phyloP scores from a whole-genome alignment of 306 rosid species.

The Coriaria nepalensis region DNA sequence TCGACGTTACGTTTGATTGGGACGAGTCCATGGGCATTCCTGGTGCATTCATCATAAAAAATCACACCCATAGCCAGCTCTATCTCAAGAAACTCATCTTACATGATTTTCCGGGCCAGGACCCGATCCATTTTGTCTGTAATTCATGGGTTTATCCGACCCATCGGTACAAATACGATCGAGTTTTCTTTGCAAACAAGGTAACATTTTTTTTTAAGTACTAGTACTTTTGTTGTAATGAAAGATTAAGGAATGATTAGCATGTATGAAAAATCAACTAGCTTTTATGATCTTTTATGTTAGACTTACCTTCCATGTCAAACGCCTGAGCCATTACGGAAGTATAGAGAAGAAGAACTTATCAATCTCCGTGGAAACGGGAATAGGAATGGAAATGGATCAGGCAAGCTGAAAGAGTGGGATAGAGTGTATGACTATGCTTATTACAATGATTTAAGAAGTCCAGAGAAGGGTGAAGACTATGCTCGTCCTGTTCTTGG shows the following conservation, averaged over 20 bases:
- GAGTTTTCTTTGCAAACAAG: slow-evolving; percentile 73
- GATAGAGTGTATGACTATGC: slow-evolving; percentile 94
- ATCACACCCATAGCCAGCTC: slow-evolving; percentile 64
- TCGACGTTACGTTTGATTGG: slow-evolving; percentile 47
- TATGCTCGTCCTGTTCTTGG: slow-evolving; percentile 68
- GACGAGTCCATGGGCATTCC: slow-evolving; percentile 67
- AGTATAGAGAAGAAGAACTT: slow-evolving; percentile 61
- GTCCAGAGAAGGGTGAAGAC: slow-evolving; percentile 40
- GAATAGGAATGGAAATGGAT: slow-evolving; percentile 8
- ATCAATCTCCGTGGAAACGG: slow-evolving; percentile 41
- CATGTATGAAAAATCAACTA: slow-evolving; percentile 1
- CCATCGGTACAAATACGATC: slow-evolving; percentile 44
- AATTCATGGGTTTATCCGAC: slow-evolving; percentile 95
- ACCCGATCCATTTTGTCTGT: slow-evolving; percentile 49
- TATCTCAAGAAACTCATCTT: slow-evolving; percentile 56
- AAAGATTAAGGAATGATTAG: neutral
- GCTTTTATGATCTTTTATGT: slow-evolving; percentile 4
- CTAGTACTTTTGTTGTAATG: too few species aligned
- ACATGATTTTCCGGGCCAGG: slow-evolving; percentile 55
- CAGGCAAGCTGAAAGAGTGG: slow-evolving; percentile 67
- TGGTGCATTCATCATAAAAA: slow-evolving; percentile 49
- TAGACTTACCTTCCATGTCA: slow-evolving; percentile 65
- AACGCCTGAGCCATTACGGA: slow-evolving; percentile 48
- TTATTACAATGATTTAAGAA: slow-evolving; percentile 72
- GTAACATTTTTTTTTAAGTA: slow-evolving; percentile 15